Conservation (phyloP, 148 eudicot genomes). For the Cornus florida region DNA sequence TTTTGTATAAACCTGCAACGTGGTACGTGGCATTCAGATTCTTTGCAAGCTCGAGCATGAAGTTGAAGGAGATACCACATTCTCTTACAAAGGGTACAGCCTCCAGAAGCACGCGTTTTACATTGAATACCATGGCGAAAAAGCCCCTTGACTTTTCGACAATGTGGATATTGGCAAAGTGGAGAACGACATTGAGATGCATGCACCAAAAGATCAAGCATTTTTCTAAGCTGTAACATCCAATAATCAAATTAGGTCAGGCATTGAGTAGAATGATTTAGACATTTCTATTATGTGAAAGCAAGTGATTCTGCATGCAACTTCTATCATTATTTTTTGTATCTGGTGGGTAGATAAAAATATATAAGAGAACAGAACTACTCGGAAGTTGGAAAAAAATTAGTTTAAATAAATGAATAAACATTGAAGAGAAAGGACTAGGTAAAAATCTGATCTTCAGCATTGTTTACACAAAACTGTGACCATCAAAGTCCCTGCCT, state of each 20-base stretch:
- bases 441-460: not conserved
- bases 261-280: not conserved
- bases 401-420: not conserved
- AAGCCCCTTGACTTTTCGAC: conserved; percentile 88
- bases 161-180: conserved; percentile 73
- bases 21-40: conserved; percentile 81
- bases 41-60: conserved; percentile 97
- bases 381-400: not conserved
- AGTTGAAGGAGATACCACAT: conserved; percentile 99
- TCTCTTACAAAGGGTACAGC: conserved; percentile 85
- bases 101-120: conserved; percentile 74
- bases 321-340: not conserved
- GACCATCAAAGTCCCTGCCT: not conserved
- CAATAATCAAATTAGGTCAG: conserved; percentile 9
- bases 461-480: not conserved
- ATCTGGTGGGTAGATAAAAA: not conserved
- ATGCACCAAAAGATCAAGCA: conserved; percentile 96
- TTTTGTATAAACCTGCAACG: conserved; percentile 83
- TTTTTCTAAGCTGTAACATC: conserved; percentile 73
- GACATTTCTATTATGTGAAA: not conserved
- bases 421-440: not conserved
- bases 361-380: not conserved
- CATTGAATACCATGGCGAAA: conserved; percentile 90
- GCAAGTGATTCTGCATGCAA: not conserved
- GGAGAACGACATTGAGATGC: conserved; percentile 81